phyloP scores from a whole-genome alignment of 208 protist genomes.

The Leishmania guyanensis region DNA sequence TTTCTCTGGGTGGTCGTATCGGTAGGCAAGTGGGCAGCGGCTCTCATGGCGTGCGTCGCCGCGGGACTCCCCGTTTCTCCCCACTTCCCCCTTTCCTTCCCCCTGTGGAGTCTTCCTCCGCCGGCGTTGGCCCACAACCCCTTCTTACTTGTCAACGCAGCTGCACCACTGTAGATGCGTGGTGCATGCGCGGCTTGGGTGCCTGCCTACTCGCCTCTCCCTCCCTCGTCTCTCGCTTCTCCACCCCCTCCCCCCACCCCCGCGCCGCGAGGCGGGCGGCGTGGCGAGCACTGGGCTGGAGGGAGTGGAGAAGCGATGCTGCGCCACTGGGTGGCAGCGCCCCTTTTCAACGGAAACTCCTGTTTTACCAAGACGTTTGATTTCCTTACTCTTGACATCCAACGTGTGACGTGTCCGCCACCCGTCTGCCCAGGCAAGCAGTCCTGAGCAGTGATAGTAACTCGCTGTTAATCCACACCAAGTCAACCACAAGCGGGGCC shows the following conservation, averaged over 20 bases:
- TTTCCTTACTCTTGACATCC: neutral
- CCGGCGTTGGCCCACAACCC: neutral
- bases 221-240: neutral
- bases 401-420: neutral
- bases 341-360: too few relatives aligned
- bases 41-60: neutral
- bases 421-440: too few relatives aligned
- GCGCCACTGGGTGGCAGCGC: too few relatives aligned
- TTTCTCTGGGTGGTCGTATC: neutral
- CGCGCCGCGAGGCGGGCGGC: too few relatives aligned
- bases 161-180: neutral
- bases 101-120: neutral
- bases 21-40: neutral
- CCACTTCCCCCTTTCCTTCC: neutral
- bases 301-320: too few relatives aligned
- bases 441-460: neutral
- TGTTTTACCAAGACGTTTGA: neutral
- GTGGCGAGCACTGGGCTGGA: too few relatives aligned
- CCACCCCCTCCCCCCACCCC: too few relatives aligned
- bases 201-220: neutral
- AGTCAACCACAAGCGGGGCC: neutral
- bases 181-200: neutral
- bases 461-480: neutral
- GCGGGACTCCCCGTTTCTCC: neutral
- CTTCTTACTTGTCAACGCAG: neutral